Evolutionary conservation across 495 filamentous ascomycete species (phyloP), one percentile per base, ranked within the genome.

Genomic region (Pyronema domesticum): DNA sequence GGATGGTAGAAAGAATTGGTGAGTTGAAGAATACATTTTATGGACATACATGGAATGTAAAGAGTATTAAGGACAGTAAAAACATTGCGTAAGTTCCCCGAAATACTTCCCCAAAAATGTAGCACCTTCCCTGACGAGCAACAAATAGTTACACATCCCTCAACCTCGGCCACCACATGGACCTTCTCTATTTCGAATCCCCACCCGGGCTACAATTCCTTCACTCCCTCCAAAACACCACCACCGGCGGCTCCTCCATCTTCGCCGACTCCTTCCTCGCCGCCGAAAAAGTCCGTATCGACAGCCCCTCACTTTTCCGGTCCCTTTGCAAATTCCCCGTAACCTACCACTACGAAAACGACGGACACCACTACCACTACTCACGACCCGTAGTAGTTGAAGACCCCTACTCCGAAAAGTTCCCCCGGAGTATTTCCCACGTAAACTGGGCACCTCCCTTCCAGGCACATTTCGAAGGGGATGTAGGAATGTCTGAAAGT

Each of bases 21-120:
- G 73, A 74, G 0, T 60, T 94, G 9, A 80, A 85, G 51, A 78
- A 84, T 58, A 84, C 86, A 13, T 91, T 96, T 65, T 95, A 95
- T 68, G 89, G 89, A 35, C 67, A 68, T 43, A 94, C 86, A 1
- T 95, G 86, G 83, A 85, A 95, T 68, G 89, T 96, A 23, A 77
- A 74, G 51, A 80, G 74, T 7, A 79, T 87, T 35, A 78, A 82
- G 1, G 58, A 80, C 44, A 83, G 87, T 40, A 86, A 85, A 65
- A 96, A 96, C 60, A 80, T 96, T 7, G 89, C 89, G 57, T 63
- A 37, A 14, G 60, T n/a, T n/a, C n/a, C n/a, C n/a, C n/a, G n/a
- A n/a, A n/a, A n/a, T n/a, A n/a, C n/a, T n/a, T n/a, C n/a, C n/a
- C n/a, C n/a, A n/a, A n/a, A n/a, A n/a, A n/a, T n/a, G n/a, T n/a